Evolutionary conservation across 208 protist genomes (phyloP), one percentile per base, ranked within the genome.

Genomic region (Trypanosomatidae sp.): DNA sequence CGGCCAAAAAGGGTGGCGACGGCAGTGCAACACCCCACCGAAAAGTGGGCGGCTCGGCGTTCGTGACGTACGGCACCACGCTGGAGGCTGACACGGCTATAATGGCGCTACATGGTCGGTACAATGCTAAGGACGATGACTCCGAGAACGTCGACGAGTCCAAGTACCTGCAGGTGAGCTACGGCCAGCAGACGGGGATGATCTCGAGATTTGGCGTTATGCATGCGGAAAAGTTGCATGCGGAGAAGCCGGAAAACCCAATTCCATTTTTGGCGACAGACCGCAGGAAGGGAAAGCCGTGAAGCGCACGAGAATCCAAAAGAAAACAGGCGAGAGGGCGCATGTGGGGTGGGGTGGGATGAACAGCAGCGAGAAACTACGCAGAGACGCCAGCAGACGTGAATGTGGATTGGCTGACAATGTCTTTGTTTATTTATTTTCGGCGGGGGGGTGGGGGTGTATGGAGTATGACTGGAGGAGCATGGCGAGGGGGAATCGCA

Each of bases 81-180:
- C 53, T 80, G 46, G 90, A 91, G 73, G 90, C 90, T 0, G 90
- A 95, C 74, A 85, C 80, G 41, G 90, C 87, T 8, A 95, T 95
- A 47, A 66, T 77, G 52, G 79, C 85, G 5, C 73, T 92, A 50
- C 90, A 95, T 47, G 76, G 81, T 41, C 77, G 73, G 43, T 92
- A 91, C 76, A 85, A 82, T 74, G 86, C 85, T 77, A 86, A 81
- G 58, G 71, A 78, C 47, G 87, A 91, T 25, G 70, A 69, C 62
- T 44, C 58, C 15, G 78, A 76, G 8, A 66, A 72, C 58, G 46
- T 49, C 13, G 73, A 77, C n/a, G 66, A 77, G 47, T 53, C 73
- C 2, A 88, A 89, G 69, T 80, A 80, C 25, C 74, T 91, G 66
- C 87, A 91, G 67, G 87, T 91, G 50, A 87, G 79, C 30, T 91